Conservation (phyloP, 805 yeast species). For the Sugiyamaella lignohabitans region DNA sequence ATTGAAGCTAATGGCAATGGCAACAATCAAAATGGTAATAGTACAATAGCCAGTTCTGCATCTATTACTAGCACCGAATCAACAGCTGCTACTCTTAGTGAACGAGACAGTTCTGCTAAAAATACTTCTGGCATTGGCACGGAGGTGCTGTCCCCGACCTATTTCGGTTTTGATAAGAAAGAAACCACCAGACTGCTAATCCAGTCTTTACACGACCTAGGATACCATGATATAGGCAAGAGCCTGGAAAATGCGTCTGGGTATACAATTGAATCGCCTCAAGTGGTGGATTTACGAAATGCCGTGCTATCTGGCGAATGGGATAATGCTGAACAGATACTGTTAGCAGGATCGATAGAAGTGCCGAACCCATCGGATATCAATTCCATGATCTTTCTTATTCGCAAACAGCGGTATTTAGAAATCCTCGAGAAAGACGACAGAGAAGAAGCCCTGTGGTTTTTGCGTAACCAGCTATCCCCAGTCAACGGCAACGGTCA, state of each 20-base stretch:
- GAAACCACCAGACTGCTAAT: slow-evolving; percentile 46
- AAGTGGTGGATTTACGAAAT: slow-evolving; percentile 36
- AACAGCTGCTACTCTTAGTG: no score
- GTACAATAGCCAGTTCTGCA: no score
- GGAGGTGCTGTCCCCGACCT: slow-evolving; percentile 6
- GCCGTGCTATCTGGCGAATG: slow-evolving; percentile 40
- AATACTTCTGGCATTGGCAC: no score
- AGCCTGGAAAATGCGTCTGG: slow-evolving; percentile 36
- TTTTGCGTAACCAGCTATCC: slow-evolving; percentile 36
- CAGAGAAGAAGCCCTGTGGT: slow-evolving; percentile 32
- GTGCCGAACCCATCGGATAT: slow-evolving; percentile 22
- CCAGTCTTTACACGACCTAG: slow-evolving; percentile 46
- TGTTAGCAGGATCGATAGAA: slow-evolving; percentile 25
- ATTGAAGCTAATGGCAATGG: no score
- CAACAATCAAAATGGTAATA: no score
- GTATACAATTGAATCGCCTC: slow-evolving; percentile 35
- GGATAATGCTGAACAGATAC: slow-evolving; percentile 31
- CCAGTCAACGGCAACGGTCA: slow-evolving; percentile 23
- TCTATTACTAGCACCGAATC: no score
- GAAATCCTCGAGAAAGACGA: slow-evolving; percentile 36
- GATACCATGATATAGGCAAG: slow-evolving; percentile 38
- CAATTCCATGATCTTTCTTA: slow-evolving; percentile 29
- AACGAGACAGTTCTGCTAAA: no score
- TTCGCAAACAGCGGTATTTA: slow-evolving; percentile 38
- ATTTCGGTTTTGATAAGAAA: slow-evolving; percentile 26